Conservation (phyloP, 495 filamentous ascomycete species). For the Chaetomium tenue region DNA sequence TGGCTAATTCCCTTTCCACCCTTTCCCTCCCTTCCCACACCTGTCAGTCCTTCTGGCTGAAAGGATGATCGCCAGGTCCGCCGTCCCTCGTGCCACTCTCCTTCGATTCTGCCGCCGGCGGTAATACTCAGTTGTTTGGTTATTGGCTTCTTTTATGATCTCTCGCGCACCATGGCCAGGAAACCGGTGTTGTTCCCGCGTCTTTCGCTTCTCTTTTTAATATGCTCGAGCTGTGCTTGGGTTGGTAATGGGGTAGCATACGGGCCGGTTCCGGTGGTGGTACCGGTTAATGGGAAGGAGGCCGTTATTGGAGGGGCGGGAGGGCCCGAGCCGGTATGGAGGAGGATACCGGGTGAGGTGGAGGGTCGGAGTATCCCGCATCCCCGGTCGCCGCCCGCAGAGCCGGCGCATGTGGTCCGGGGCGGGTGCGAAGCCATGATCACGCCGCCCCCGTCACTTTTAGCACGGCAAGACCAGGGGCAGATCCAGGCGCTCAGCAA, state of each 20-base stretch:
- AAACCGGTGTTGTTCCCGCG: constrained; percentile 17
- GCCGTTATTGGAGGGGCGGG: constrained; percentile 3
- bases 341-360: not conserved
- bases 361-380: not conserved
- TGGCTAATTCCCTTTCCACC: constrained; percentile 12
- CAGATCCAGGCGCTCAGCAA: constrained; percentile 43
- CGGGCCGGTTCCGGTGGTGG: not conserved
- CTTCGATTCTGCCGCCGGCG: constrained; percentile 35
- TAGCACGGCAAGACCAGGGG: constrained; percentile 39
- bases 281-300: constrained; percentile 4
- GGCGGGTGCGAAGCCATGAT: constrained; percentile 21
- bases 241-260: constrained; percentile 3
- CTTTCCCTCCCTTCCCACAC: constrained; percentile 24
- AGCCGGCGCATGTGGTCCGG: constrained; percentile 20
- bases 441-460: constrained; percentile 25
- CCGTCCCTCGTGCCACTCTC: constrained; percentile 23
- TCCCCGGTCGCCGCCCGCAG: constrained; percentile 9
- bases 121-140: constrained; percentile 17
- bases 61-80: constrained; percentile 35
- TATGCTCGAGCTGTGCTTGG: constrained; percentile 32
- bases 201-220: constrained; percentile 23
- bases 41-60: constrained; percentile 27
- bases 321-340: constrained; percentile 13
- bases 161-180: constrained; percentile 22
- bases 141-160: constrained; percentile 9